Percentiles rank a stretch among this genome's conserved stretches.
These are phyloP conservation scores for Aspergillus spinulosporus DNA, from an alignment of 2,329 filamentous ascomycete species.

Conservation along the genomic window DNA sequence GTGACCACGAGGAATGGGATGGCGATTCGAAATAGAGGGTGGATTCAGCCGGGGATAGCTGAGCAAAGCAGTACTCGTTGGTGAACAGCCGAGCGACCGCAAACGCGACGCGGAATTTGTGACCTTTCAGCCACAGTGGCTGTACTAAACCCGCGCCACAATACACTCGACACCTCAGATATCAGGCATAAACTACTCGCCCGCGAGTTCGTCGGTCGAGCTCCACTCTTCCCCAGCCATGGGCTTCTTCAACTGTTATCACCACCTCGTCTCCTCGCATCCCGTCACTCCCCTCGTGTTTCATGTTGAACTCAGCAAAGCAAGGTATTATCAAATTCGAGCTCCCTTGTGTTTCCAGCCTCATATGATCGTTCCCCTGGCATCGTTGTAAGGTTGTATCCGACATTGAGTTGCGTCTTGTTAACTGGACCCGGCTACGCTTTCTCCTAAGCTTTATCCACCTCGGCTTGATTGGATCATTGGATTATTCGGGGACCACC, in stretches of 20 bases:
- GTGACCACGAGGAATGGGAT: constrained; percentile 8
- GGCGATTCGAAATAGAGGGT: constrained; percentile 14
- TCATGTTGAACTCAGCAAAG: neutral
- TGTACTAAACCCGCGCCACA: constrained; percentile 13
- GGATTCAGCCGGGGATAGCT: constrained; percentile 1
- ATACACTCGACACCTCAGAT: constrained; percentile 24
- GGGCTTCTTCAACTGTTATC: neutral
- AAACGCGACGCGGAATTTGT: constrained; percentile 42
- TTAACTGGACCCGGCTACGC: neutral
- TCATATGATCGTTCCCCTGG: neutral
- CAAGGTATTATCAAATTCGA: neutral
- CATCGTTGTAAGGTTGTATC: neutral
- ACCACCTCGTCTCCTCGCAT: neutral
- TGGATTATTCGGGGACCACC: neutral
- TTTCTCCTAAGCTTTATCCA: constrained; percentile 6
- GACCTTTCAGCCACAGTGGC: constrained; percentile 26
- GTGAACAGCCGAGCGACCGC: constrained; percentile 25
- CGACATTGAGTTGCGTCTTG: no score
- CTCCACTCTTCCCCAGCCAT: constrained; percentile 14
- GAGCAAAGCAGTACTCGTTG: constrained; percentile 10
- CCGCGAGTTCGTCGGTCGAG: neutral
- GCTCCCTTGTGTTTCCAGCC: constrained; percentile 7
- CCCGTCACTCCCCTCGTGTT: neutral
- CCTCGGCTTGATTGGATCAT: constrained; percentile 1
- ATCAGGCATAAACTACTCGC: constrained; percentile 17